Conservation (phyloP, 352 stramenopile genomes). For the Hyaloperonospora brassicae region DNA sequence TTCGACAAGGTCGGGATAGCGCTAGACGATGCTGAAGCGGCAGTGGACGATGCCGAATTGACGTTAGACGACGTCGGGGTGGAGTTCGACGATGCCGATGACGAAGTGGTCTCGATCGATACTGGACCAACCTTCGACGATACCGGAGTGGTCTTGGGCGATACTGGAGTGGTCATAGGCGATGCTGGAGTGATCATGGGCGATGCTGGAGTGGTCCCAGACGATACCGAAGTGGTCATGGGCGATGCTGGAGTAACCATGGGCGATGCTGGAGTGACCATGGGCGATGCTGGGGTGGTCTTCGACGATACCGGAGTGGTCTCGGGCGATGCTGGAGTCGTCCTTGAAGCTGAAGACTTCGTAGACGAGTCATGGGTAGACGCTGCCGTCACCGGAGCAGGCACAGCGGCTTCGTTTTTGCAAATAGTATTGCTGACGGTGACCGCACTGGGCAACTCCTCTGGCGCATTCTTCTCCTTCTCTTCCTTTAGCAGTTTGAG, state of each 20-base stretch:
- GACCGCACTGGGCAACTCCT: slow-evolving; percentile 49
- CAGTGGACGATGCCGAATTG: not conserved
- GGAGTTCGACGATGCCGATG: slow-evolving; percentile 17
- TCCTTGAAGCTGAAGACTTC: not conserved
- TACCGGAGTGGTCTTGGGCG: too few relatives aligned
- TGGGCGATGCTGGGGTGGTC: slow-evolving; percentile 4
- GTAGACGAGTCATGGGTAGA: not conserved
- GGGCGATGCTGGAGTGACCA: too few relatives aligned
- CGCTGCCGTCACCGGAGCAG: slow-evolving; percentile 1
- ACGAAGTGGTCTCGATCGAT: not conserved
- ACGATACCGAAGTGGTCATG: too few relatives aligned
- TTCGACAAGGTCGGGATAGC: too few relatives aligned
- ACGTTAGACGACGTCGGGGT: slow-evolving; percentile 5
- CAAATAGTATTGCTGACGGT: slow-evolving; percentile 36
- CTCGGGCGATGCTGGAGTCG: slow-evolving; percentile 2
- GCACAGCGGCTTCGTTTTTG: slow-evolving; percentile 20
- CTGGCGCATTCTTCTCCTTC: slow-evolving; percentile 62
- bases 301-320: slow-evolving; percentile 9
- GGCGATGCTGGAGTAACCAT: too few relatives aligned
- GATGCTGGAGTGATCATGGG: too few relatives aligned
- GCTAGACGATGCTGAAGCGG: not conserved
- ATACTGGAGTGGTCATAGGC: too few relatives aligned
- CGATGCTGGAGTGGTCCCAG: too few relatives aligned
- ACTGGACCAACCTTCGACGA: too few relatives aligned
- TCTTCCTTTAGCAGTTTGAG: slow-evolving; percentile 71